Base-by-base conservation (phyloP, 805 yeast genomes). In the Kuraishia floccosa region DNA sequence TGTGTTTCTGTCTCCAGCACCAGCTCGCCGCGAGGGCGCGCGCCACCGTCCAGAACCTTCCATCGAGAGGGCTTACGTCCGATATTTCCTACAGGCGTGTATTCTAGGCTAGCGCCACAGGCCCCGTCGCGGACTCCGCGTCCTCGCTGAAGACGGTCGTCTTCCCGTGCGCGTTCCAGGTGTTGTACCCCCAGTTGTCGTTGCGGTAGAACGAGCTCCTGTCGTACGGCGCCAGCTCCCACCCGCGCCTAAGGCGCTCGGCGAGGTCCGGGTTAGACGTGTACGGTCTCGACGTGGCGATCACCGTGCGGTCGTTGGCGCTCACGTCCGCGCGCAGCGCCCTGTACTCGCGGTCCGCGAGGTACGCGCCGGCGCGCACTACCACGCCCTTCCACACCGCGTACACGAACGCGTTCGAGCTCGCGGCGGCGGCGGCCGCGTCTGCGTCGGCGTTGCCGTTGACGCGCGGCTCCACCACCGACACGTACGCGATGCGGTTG, bases 211-310 rank as follows among this genome's bases (percentile, higher is more conserved):
- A 66, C 1, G 48, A 41, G 4, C 30, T 29, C 43, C 75, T 51
- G 30, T 60, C 54, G 35, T 66, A 66, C 5, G 42, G 45, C 8
- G 49, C 53, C 38, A 66, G 49, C n/a, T 44, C 41, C 7, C 17
- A 28, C 3, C 65, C 69, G n/a, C 59, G 45, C 24, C 47, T 43
- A 20, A 65, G 46, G 35, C 67, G 50, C 6, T 44, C 17, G 3
- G 49, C 49, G 12, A 65, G 50, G 41, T 65, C 71, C 6, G 71
- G 72, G 39, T 65, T 66, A 1, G 70, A 51, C 12, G 55, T 59
- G 39, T 37, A 65, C 38, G 45, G 50, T 41, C 71, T 49, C 6
- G 59, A 44, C 32, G 49, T 44, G 3, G 54, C 68, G 37, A 65
- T 50, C 32, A 66, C 46, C 12, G 77, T 69, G 40, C 67, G 51